These are phyloP conservation scores for Amphicarpaea edgeworthii DNA, from an alignment of 306 rosid genomes.

Conservation along the genomic window DNA sequence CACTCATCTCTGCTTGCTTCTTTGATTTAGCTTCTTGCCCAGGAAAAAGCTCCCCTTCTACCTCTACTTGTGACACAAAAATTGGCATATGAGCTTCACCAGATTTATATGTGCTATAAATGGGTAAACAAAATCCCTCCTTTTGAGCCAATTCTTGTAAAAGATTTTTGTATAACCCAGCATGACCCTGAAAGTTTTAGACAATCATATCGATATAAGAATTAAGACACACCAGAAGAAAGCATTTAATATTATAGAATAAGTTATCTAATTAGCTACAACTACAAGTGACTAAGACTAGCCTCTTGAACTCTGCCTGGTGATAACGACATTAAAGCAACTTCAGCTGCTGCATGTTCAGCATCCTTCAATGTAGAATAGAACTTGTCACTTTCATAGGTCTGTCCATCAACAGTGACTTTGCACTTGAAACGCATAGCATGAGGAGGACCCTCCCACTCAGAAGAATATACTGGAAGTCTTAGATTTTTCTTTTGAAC, in stretches of 20 bases:
- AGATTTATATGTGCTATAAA: slow-evolving; percentile 54
- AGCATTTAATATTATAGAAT: slow-evolving; percentile 16
- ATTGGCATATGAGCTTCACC: slow-evolving; percentile 71
- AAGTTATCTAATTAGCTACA: slow-evolving; percentile 26
- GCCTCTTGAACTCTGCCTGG: slow-evolving; percentile 67
- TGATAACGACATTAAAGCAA: slow-evolving; percentile 67
- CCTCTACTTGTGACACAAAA: slow-evolving; percentile 74
- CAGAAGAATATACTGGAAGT: slow-evolving; percentile 70
- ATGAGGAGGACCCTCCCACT: slow-evolving; percentile 90
- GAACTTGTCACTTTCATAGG: slow-evolving; percentile 64
- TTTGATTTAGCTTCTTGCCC: slow-evolving; percentile 74
- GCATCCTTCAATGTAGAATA: slow-evolving; percentile 77
- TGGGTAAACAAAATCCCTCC: slow-evolving; percentile 60
- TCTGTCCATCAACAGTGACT: slow-evolving; percentile 70
- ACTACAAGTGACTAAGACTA: slow-evolving; percentile 48
- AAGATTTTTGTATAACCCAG: slow-evolving; percentile 75
- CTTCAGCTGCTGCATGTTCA: slow-evolving; percentile 86
- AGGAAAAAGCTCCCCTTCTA: slow-evolving; percentile 59
- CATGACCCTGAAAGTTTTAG: slow-evolving; percentile 56
- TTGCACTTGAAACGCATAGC: slow-evolving; percentile 69
- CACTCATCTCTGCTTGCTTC: slow-evolving; percentile 84
- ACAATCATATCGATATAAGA: slow-evolving; percentile 31
- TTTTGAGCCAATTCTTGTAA: slow-evolving; percentile 81
- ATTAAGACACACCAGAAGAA: slow-evolving; percentile 1
- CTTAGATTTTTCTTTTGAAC: slow-evolving; percentile 67